Base-by-base conservation (phyloP, 768 basidiomycete species). In the Gloeophyllum trabeum region DNA sequence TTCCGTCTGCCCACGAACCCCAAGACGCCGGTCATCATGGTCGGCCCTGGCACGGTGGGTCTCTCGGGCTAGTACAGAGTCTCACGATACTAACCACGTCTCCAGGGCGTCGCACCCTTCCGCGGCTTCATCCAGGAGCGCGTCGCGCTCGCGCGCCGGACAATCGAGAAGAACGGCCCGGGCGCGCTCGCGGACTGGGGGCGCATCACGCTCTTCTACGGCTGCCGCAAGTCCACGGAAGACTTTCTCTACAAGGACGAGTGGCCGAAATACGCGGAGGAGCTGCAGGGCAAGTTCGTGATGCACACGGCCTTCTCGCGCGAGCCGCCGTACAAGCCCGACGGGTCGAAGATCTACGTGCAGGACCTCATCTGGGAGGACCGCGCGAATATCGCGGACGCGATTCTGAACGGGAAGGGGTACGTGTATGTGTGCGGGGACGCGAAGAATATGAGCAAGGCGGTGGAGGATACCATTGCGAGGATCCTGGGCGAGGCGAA, bases 51-150 rank as follows among this genome's bases (percentile, higher is more conserved):
- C 41, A 99, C 93, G 44, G 92, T 94, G 58, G 66, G 88, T 75
- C 28, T 24, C 12, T 16, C 21, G 42, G 5, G 12, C 19, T 24
- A 5, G 21, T 36, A 39, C 23, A 28, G 19, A 20, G 43, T n/a
- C 34, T 7, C 44, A 16, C 40, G 19, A n/a, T n/a, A n/a, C n/a
- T n/a, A 50, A 51, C 36, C 30, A 38, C 18, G 34, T 47, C 32
- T 30, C 18, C 45, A 94, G 91, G 96, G 96, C 68, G 92, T 99
- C 43, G 96, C 96, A 36, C 96, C 96, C 6, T 99, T 99, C 88
- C 87, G 96, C 47, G 96, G 94, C 2, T 99, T 99, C 62, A 76
- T 98, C 6, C 96, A 99, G 64, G 96, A 99, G 60, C 89, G 96
- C 51, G 83, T 99, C 34, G 92, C 92, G 6, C 80, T 98, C 24